Conservation (phyloP, 2,329 filamentous ascomycete species). For the Fusarium sublunatum region DNA sequence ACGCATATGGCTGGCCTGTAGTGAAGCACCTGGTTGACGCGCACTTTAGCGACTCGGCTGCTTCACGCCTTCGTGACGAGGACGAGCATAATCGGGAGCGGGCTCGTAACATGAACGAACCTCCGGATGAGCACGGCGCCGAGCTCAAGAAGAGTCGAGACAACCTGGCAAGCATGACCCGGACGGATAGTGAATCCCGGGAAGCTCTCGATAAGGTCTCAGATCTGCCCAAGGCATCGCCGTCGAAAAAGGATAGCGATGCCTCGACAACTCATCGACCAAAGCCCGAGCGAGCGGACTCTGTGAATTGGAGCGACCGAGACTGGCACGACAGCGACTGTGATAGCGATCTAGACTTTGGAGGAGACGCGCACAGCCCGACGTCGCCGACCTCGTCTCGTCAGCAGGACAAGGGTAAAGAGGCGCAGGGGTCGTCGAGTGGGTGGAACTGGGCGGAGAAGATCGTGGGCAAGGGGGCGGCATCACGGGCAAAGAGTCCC, state of each 20-base stretch:
- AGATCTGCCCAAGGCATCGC: conserved; percentile 54
- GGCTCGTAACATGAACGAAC: conserved; percentile 68
- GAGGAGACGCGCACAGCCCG: conserved; percentile 35
- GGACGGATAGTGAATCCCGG: conserved; percentile 47
- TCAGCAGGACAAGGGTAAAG: conserved; percentile 40
- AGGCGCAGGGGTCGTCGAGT: conserved; percentile 36
- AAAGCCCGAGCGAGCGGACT: conserved; percentile 58
- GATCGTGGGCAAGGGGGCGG: conserved; percentile 60
- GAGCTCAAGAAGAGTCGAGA: conserved; percentile 64
- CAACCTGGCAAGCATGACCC: conserved; percentile 24
- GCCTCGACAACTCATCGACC: conserved; percentile 23
- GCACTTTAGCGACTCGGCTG: conserved; percentile 82
- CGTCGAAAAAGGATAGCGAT: conserved; percentile 40
- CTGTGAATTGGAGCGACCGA: conserved; percentile 70
- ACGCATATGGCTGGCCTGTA: conserved; percentile 97
- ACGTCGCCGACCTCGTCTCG: conserved; percentile 22
- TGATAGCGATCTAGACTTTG: conserved; percentile 46
- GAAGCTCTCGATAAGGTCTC: conserved; percentile 59
- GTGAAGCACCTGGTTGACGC: conserved; percentile 94
- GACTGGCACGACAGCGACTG: conserved; percentile 42
- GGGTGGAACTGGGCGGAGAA: conserved; percentile 67
- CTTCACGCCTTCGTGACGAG: conserved; percentile 73
- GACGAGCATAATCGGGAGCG: conserved; percentile 75
- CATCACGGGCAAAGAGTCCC: conserved; percentile 47
- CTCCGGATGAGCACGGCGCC: conserved; percentile 70